Base-by-base conservation (phyloP, 2,329 filamentous ascomycete species). In the Diplocarpon mali region DNA sequence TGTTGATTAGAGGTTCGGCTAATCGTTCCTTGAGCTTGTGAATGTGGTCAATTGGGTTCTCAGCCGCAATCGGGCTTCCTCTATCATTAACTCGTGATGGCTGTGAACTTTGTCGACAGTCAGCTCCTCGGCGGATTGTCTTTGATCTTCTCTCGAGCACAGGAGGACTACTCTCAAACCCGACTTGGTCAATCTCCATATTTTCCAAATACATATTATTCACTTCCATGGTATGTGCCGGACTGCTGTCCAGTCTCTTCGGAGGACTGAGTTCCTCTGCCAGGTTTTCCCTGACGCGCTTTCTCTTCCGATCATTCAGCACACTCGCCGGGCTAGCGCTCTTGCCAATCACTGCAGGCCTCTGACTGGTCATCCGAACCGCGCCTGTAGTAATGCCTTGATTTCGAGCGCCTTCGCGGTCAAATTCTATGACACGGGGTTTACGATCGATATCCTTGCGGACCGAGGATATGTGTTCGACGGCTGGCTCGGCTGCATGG, bases 1-100 rank as follows among this genome's bases (percentile, higher is more conserved):
- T 38, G 15, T 10, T 39, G 15, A 12, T 24, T 2, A 20, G 10
- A 20, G 42, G 29, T 16, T 46, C 32, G 11, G 40, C n/a, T 9
- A 50, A 35, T 28, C 35, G 50, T 28, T 51, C 30, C 34, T 49
- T 42, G 29, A 48, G 11, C 38, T 43, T 49, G 16, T 45, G 15
- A 32, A 53, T 42, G 27, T 51, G 48, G 34, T 57, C 50, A 17
- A 54, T 42, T 9, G 41, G 42, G 15, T 36, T 28, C 11, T 38
- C 29, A 11, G 38, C 29, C 13, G 53, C 53, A 8, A 48, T 48
- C 17, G 57, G 57, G 43, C 57, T 60, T n/a, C 57, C 57, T 37
- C 57, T 57, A 11, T 37, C 37, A 35, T 58, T 44, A 2, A 60
- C 55, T 14, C 53, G 51, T 15, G 55, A 54, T 20, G 27, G 37